A percentile compares a stretch with the other conserved stretches of the same genome.
Evolutionary conservation across 2,329 filamentous ascomycete species (phyloP).

Genomic region (Cladosporium sp.): DNA sequence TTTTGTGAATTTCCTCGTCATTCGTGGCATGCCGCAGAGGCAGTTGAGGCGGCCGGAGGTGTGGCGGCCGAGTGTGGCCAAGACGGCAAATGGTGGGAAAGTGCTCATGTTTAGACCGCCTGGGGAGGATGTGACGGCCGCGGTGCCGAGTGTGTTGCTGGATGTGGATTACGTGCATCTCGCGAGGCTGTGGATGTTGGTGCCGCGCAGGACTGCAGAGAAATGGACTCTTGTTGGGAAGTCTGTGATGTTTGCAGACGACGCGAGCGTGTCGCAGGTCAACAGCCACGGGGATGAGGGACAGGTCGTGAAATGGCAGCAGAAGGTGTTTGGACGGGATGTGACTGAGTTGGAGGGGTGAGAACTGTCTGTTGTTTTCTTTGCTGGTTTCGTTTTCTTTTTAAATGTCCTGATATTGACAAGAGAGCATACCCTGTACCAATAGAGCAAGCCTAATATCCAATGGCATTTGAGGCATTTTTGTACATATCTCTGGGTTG

Average conservation of each 20-base stretch:
- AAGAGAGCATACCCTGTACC: constrained; percentile 7
- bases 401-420: background rate
- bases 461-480: no score
- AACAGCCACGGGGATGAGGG: constrained; percentile 19
- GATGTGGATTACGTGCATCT: constrained; percentile 31
- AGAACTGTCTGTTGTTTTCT: background rate
- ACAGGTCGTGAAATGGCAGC: constrained; percentile 14
- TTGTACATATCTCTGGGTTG: no score
- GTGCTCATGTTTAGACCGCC: constrained; percentile 29
- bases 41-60: constrained; percentile 25
- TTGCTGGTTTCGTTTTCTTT: background rate
- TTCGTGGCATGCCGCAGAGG: constrained; percentile 30
- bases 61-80: constrained; percentile 29
- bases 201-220: constrained; percentile 25
- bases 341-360: background rate
- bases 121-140: constrained; percentile 19
- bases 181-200: constrained; percentile 36
- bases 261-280: constrained; percentile 24
- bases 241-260: constrained; percentile 38
- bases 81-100: constrained; percentile 21
- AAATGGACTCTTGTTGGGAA: constrained; percentile 40
- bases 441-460: background rate
- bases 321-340: constrained; percentile 21
- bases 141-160: constrained; percentile 27
- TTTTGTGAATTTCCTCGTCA: constrained; percentile 32